These are phyloP conservation scores for Elongisporangium undulatum DNA, from an alignment of 352 stramenopile species.

Conservation along the genomic window DNA sequence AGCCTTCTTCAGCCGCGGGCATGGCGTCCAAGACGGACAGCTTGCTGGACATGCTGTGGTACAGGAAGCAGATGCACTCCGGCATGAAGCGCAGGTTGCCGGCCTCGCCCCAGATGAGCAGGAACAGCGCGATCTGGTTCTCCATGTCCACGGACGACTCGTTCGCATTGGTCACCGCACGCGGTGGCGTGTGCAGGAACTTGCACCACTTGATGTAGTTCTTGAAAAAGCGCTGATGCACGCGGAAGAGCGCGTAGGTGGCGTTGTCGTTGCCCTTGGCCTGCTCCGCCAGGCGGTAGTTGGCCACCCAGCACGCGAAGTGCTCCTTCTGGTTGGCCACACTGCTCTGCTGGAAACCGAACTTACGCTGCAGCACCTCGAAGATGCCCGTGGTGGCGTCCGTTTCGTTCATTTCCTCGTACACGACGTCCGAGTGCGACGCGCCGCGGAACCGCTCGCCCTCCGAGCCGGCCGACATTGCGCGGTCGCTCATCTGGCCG, in stretches of 20 bases:
- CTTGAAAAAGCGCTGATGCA: slow-evolving; percentile 84
- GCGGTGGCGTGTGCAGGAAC: slow-evolving; percentile 86
- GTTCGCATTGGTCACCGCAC: slow-evolving; percentile 50
- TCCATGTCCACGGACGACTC: slow-evolving; percentile 41
- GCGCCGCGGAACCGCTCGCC: slow-evolving; percentile 3
- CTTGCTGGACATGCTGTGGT: slow-evolving; percentile 71
- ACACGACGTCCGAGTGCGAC: slow-evolving; percentile 8
- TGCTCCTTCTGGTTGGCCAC: slow-evolving; percentile 86
- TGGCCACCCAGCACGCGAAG: slow-evolving; percentile 79
- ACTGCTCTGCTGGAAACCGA: slow-evolving; percentile 74
- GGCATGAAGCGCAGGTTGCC: slow-evolving; percentile 87
- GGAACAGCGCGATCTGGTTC: slow-evolving; percentile 73
- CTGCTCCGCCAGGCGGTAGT: slow-evolving; percentile 73
- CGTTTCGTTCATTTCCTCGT: slow-evolving; percentile 11
- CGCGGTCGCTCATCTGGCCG: not conserved
- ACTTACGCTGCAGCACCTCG: slow-evolving; percentile 72
- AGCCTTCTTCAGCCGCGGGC: slow-evolving; percentile 39
- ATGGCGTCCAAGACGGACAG: slow-evolving; percentile 55
- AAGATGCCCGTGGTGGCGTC: slow-evolving; percentile 36
- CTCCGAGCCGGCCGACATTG: slow-evolving; percentile 1
- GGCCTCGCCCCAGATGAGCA: slow-evolving; percentile 81
- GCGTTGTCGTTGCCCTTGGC: slow-evolving; percentile 34
- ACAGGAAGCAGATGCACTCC: slow-evolving; percentile 88
- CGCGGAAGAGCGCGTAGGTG: slow-evolving; percentile 44
- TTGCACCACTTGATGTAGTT: slow-evolving; percentile 95